Conservation (phyloP, 164 flowering plant genomes). For the Vitis vinifera region DNA sequence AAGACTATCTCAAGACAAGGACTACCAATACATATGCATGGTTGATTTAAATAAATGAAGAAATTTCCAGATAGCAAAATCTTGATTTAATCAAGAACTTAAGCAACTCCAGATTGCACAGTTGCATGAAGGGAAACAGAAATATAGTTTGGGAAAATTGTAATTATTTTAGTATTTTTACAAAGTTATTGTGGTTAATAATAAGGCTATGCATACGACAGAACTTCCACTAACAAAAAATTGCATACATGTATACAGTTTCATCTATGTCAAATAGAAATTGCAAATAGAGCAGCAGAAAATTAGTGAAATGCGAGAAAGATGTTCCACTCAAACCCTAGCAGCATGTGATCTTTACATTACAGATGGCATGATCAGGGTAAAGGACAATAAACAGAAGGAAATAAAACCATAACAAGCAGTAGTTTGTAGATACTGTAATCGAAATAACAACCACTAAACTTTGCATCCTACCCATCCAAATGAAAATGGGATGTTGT, state of each 20-base stretch:
- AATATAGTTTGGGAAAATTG: background rate
- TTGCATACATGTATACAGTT: background rate
- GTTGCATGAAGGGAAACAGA: background rate
- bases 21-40: too few species aligned
- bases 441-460: background rate
- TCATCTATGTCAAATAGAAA: too few species aligned
- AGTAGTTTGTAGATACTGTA: background rate
- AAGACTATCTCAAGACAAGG: too few species aligned
- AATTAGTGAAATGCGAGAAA: background rate
- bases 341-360: background rate
- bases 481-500: slow-evolving; percentile 84
- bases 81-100: background rate
- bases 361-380: background rate
- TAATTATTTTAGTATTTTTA: background rate
- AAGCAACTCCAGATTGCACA: background rate
- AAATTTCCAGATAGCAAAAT: too few species aligned
- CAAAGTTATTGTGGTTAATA: background rate
- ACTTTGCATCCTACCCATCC: slow-evolving; percentile 70
- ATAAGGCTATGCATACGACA: background rate
- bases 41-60: too few species aligned
- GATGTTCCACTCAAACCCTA: background rate
- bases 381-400: background rate
- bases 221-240: background rate
- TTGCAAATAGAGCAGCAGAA: background rate
- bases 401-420: background rate